Base-by-base conservation (phyloP, 176 grass and related monocot species). In the Elaeis guineensis region DNA sequence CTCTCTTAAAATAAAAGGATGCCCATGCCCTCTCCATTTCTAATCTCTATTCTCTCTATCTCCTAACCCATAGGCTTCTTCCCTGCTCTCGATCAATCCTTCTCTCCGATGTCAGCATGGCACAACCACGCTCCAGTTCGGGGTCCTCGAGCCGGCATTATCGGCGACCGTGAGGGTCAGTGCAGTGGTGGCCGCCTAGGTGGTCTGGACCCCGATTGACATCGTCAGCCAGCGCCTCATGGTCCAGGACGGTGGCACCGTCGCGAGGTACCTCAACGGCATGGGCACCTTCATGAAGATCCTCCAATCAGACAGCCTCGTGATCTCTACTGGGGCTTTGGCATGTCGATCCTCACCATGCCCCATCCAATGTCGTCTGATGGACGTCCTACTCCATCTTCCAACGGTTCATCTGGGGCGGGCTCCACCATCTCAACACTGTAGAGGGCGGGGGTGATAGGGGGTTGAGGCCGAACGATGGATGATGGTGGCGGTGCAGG, bases 311-410 rank as follows among this genome's bases (percentile, higher is more conserved):
- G 87, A 98, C 63, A 87, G 93, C 66, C 61, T 86, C 77, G 76
- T 19, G 87, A 87, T 8, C 83, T 98, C 4, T 98, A 98, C 79
- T 78, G 93, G 32, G 93, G 93, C 1, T 98, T 98, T 72, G 93
- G 93, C 30, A 73, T 98, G 51, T 98, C 93, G 39, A 83, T 91
- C 71, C 71, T 98, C 57, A 98, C 93, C 49, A 98, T 58, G 93
- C 93, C 3, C 93, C 93, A 17, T 98, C 93, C 48, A 92, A 92
- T 69, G 93, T 87, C 21, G 93, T 92, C 24, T 98, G 93, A 87
- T 98, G 93, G 93, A 79, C 84, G 0, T 76, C 84, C 65, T 98
- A 98, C 84, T 78, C 81, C 82, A 32, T 92, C 52, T 72, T 81
- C 19, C 93, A 98, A 74, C 72, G 87, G 17, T 6, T 80, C 49